phyloP scores from a whole-genome alignment of 1,284 basidiomycete species.

The Hymenochaete sp. region DNA sequence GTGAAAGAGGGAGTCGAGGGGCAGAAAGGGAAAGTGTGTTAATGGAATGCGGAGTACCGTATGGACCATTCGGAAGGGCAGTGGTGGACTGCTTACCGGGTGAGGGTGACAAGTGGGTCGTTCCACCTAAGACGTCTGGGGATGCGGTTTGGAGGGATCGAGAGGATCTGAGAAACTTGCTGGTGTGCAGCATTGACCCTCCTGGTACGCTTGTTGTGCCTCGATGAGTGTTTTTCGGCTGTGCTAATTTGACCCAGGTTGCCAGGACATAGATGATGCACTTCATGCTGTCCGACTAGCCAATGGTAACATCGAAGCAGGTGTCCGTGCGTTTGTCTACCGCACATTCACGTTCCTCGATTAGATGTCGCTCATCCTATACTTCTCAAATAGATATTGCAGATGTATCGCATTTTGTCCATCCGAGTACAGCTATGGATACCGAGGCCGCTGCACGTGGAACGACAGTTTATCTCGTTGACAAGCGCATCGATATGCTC shows the following conservation, averaged over 20 bases:
- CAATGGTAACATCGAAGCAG: conserved; percentile 95
- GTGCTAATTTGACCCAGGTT: conserved; percentile 44
- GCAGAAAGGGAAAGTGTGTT: conserved; percentile 94
- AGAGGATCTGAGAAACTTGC: conserved; percentile 80
- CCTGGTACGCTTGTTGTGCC: conserved; percentile 48
- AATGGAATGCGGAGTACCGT: conserved; percentile 94
- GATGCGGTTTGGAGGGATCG: conserved; percentile 73
- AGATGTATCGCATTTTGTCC: conserved; percentile 96
- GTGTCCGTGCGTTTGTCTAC: conserved; percentile 87
- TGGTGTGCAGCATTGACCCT: conserved; percentile 96
- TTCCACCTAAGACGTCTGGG: conserved; percentile 64
- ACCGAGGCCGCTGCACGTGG: conserved; percentile 91
- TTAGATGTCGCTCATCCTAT: not conserved
- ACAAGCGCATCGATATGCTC: conserved; percentile 99
- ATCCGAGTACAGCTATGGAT: conserved; percentile 93
- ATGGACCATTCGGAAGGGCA: conserved; percentile 91
- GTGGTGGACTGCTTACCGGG: conserved; percentile 86
- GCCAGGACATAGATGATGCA: conserved; percentile 99
- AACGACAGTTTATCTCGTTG: conserved; percentile 97
- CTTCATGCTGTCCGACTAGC: conserved; percentile 86
- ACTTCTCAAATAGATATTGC: conserved; percentile 73
- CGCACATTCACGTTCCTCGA: no score
- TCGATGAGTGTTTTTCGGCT: not conserved
- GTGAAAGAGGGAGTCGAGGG: conserved; percentile 88
- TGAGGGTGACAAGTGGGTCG: conserved; percentile 90